Base-by-base conservation (phyloP, 495 filamentous ascomycete species). In the Hypoxylon lenormandii region DNA sequence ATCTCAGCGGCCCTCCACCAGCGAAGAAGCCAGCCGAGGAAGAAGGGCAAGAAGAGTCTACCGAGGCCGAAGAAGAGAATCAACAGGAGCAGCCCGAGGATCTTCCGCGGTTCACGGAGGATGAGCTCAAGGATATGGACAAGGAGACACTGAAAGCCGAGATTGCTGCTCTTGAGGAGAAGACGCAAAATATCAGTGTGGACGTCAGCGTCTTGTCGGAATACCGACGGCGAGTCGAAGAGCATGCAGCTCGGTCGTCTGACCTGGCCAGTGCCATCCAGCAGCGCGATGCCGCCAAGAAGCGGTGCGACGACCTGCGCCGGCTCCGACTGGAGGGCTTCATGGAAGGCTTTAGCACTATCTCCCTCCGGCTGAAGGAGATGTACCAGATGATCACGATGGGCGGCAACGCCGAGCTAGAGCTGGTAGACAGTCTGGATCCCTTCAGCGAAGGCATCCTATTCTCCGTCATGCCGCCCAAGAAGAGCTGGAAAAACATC, bases 351-450 rank as follows among this genome's bases (percentile, higher is more conserved):
- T 98, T 98, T 80, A 89, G 89, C 76, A 89, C 86, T 56, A 98
- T 98, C 76, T 97, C 94, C n/a, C 81, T 97, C 18, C 90, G 94
- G 1, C 83, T 98, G 55, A 98, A 98, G 82, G 95, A 98, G 78
- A 98, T 98, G 95, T 98, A 98, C 81, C 95, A 98, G 79, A 97
- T 98, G 95, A 98, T 98, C 79, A 98, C 95, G 23, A 98, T 98
- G 95, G 95, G 95, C 64, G 95, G 95, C 42, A 98, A 98, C 72
- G 95, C 95, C 6, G 96, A 98, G 82, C 84, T 98, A 12, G 95
- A 98, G 76, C 88, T 98, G 23, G 95, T 98, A 18, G 95, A 98
- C 78, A 92, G 88, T 1, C 82, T 98, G 3, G 95, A 98, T 78
- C 95, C 95, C 3, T 98, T 98, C 83, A 92, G 91, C 4, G 95